These are phyloP conservation scores for Madurella mycetomatis DNA, from an alignment of 2,329 filamentous ascomycete species.

Conservation along the genomic window DNA sequence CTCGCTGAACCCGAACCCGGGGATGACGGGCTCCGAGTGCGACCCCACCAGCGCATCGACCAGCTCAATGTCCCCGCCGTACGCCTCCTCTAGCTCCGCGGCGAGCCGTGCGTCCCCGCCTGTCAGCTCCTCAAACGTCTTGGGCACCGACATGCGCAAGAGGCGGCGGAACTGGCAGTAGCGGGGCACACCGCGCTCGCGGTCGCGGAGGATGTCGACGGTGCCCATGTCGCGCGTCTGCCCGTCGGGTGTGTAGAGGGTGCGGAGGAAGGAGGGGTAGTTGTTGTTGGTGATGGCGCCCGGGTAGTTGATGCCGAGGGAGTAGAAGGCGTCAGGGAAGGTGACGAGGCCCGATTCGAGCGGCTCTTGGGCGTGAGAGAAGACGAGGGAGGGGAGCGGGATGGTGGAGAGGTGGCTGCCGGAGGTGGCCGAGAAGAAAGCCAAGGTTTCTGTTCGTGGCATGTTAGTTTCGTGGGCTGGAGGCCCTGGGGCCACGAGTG, in stretches of 20 bases:
- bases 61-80: constrained; percentile 37
- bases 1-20: constrained; percentile 45
- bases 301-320: constrained; percentile 45
- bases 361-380: constrained; percentile 9
- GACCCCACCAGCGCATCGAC: constrained; percentile 41
- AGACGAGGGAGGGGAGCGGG: constrained; percentile 5
- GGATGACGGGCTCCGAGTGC: constrained; percentile 39
- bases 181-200: constrained; percentile 43
- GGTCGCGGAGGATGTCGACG: constrained; percentile 43
- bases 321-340: constrained; percentile 40
- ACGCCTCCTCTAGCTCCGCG: constrained; percentile 34
- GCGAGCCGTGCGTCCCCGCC: constrained; percentile 37
- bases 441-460: constrained; percentile 9
- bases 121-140: constrained; percentile 37
- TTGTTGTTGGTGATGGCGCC: constrained; percentile 40
- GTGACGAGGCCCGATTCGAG: constrained; percentile 2
- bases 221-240: constrained; percentile 40
- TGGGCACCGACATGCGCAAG: constrained; percentile 35
- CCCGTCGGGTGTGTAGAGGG: constrained; percentile 39
- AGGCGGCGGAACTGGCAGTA: constrained; percentile 43
- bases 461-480: too few relatives aligned
- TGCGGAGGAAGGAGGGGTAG: constrained; percentile 38
- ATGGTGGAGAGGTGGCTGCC: constrained; percentile 10
- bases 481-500: too few relatives aligned
- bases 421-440: constrained; percentile 10